A percentile compares a stretch with the other conserved stretches of the same genome.
phyloP scores from a whole-genome alignment of 352 stramenopile species.

The Phytophthora niederhauseri region DNA sequence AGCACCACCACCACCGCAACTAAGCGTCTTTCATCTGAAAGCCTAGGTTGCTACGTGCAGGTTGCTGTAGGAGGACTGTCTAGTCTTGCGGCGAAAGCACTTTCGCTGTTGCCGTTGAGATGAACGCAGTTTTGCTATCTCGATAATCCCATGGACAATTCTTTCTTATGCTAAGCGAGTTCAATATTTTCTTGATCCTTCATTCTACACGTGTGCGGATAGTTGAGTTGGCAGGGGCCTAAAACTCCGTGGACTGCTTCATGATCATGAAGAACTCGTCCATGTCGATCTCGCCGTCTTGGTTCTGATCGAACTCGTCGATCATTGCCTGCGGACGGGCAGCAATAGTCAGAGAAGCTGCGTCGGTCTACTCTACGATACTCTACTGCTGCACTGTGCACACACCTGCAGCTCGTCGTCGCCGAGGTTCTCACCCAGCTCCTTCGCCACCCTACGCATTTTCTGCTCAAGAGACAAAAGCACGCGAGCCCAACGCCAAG shows the following conservation, averaged over 20 bases:
- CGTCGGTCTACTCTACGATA: neutral
- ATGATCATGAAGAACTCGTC: conserved; percentile 93
- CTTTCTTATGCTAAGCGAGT: conserved; percentile 20
- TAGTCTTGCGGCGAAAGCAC: conserved; percentile 15
- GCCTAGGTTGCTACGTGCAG: conserved; percentile 18
- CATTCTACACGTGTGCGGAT: neutral
- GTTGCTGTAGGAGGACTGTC: conserved; percentile 24
- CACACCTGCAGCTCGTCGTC: conserved; percentile 89
- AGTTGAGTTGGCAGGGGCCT: neutral
- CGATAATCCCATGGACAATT: conserved; percentile 47
- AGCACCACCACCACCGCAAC: conserved; percentile 84
- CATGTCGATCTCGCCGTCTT: conserved; percentile 92
- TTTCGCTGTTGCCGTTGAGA: conserved; percentile 5
- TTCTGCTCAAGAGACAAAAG: conserved; percentile 57
- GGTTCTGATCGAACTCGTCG: conserved; percentile 95
- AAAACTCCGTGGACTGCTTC: conserved; percentile 86
- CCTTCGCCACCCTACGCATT: conserved; percentile 92
- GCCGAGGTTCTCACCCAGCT: conserved; percentile 93
- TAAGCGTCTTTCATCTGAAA: conserved; percentile 45
- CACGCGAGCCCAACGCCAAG: neutral
- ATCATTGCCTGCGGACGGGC: conserved; percentile 87
- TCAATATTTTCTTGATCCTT: conserved; percentile 10
- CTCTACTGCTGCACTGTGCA: neutral
- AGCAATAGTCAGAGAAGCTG: neutral
- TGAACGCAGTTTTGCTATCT: conserved; percentile 28